Evolutionary conservation across 176 grass and related monocot genomes (phyloP).

Genomic region (Musa troglodytarum): DNA sequence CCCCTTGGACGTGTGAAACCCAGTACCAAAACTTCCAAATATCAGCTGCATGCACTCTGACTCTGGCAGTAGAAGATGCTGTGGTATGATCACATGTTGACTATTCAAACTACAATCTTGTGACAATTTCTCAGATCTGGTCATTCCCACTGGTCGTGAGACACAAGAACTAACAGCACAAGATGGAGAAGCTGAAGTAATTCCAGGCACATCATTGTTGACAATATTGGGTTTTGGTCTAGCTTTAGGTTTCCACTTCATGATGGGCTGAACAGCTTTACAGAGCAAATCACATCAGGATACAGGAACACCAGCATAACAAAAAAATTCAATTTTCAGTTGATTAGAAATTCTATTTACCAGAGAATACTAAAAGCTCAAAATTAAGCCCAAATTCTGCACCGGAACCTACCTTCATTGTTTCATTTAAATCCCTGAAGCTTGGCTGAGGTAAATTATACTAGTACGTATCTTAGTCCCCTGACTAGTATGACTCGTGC

Average conservation of each 20-base stretch:
- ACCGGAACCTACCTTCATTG: no score
- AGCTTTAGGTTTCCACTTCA: slow-evolving; percentile 72
- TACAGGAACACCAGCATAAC: not conserved
- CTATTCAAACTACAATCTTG: slow-evolving; percentile 35
- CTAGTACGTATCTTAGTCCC: no score
- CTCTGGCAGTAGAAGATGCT: slow-evolving; percentile 59
- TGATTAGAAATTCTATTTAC: no score
- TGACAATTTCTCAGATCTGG: slow-evolving; percentile 40
- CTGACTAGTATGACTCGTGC: no score
- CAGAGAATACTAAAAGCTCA: no score
- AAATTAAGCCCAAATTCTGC: no score
- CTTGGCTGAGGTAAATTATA: no score
- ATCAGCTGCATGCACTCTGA: slow-evolving; percentile 46
- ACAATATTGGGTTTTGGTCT: slow-evolving; percentile 30
- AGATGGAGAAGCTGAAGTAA: slow-evolving; percentile 25
- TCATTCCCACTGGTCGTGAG: slow-evolving; percentile 19
- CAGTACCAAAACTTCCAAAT: slow-evolving; percentile 69
- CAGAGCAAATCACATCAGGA: no score
- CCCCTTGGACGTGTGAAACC: slow-evolving; percentile 23
- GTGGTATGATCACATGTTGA: slow-evolving; percentile 67
- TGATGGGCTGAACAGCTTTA: slow-evolving; percentile 29
- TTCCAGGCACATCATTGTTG: slow-evolving; percentile 12
- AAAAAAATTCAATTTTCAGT: no score
- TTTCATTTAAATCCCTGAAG: no score
- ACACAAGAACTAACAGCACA: slow-evolving; percentile 15